Conservation (phyloP, 352 stramenopile species). For the Phytophthora colocasiae region DNA sequence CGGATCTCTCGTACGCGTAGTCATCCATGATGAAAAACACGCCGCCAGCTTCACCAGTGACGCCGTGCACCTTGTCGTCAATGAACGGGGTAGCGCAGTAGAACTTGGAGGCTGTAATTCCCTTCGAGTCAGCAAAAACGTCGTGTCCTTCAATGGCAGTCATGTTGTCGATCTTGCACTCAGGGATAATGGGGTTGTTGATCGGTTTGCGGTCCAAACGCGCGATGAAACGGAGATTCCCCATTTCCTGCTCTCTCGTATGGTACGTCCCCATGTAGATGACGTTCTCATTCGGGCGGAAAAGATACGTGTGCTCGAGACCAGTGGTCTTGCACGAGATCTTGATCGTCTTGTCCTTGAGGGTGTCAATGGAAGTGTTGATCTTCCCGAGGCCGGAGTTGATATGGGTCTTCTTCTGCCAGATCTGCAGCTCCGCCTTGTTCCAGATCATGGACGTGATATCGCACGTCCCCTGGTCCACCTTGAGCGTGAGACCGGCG, state of each 20-base stretch:
- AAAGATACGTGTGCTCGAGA: conserved; percentile 63
- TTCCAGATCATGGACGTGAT: conserved; percentile 64
- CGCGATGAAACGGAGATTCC: conserved; percentile 58
- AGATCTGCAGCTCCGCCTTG: conserved; percentile 55
- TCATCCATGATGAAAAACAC: conserved; percentile 64
- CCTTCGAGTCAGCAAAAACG: conserved; percentile 43
- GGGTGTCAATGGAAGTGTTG: conserved; percentile 41
- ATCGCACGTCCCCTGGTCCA: conserved; percentile 51
- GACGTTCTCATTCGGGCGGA: conserved; percentile 56
- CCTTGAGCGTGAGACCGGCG: conserved; percentile 46
- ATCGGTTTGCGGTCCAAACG: conserved; percentile 47
- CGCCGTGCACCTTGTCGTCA: conserved; percentile 52
- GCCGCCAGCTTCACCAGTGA: conserved; percentile 45
- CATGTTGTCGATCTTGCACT: conserved; percentile 46
- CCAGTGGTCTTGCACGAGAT: conserved; percentile 48
- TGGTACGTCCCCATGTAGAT: conserved; percentile 74
- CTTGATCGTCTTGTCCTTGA: conserved; percentile 51
- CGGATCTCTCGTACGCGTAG: conserved; percentile 57
- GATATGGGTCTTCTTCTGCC: conserved; percentile 51
- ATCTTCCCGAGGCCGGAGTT: conserved; percentile 59
- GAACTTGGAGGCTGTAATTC: conserved; percentile 49
- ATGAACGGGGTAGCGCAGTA: conserved; percentile 52
- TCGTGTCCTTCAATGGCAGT: conserved; percentile 54
- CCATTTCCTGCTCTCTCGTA: conserved; percentile 37
- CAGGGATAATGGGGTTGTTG: conserved; percentile 36